phyloP scores from a whole-genome alignment of 179 eudicot species.

The Camellia oleifera region DNA sequence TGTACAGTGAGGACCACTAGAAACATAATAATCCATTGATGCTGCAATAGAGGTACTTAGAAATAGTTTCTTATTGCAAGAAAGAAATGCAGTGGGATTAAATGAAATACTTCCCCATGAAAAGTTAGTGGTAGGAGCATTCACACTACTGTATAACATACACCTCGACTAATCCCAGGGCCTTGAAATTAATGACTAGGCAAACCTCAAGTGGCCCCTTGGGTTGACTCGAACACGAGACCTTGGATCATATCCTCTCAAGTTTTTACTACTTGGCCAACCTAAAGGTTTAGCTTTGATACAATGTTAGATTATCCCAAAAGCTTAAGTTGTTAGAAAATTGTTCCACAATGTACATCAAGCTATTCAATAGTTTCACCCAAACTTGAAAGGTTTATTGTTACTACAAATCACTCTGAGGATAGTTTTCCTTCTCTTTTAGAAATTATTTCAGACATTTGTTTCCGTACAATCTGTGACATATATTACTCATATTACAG shows the following conservation, averaged over 20 bases:
- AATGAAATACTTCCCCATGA: not conserved
- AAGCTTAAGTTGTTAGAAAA: too few species aligned
- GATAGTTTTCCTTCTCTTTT: not conserved
- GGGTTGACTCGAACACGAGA: too few species aligned
- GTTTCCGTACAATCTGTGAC: not conserved
- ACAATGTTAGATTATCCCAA: too few species aligned
- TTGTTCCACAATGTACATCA: too few species aligned
- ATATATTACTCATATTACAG: constrained; percentile 30
- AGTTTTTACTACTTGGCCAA: too few species aligned
- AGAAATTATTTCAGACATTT: not conserved
- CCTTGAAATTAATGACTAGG: too few species aligned
- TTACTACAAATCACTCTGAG: not conserved
- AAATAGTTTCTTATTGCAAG: not conserved
- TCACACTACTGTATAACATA: not conserved
- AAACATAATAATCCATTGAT: not conserved
- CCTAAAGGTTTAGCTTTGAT: too few species aligned
- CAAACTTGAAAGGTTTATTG: not conserved
- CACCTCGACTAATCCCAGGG: too few species aligned
- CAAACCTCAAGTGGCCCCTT: too few species aligned
- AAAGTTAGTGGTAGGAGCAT: not conserved
- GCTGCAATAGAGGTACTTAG: not conserved
- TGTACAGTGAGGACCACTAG: not conserved
- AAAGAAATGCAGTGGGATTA: not conserved
- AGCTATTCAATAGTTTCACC: not conserved
- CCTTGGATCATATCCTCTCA: too few species aligned